A percentile compares a stretch with the other conserved stretches of the same genome.
These are phyloP conservation scores for Arthrobotrys sinensis DNA, from an alignment of 2,329 filamentous ascomycete species.

Conservation along the genomic window DNA sequence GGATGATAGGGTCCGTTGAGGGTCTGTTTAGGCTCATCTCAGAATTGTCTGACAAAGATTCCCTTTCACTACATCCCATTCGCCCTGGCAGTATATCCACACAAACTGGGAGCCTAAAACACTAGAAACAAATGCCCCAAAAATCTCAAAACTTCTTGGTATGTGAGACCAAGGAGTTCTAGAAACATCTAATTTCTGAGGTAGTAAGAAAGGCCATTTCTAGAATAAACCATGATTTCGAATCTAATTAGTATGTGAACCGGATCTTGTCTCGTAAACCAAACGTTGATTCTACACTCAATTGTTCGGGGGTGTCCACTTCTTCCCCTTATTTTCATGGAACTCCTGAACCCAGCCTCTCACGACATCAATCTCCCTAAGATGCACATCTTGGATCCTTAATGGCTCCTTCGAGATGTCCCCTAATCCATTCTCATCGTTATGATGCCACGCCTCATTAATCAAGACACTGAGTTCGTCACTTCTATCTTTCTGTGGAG, in stretches of 20 bases:
- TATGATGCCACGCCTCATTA: conserved; percentile 82
- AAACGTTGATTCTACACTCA: background rate
- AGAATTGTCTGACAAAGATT: too few relatives aligned
- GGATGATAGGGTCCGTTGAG: too few relatives aligned
- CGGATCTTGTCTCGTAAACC: conserved; percentile 5
- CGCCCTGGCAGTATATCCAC: too few relatives aligned
- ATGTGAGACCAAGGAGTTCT: too few relatives aligned
- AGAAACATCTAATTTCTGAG: too few relatives aligned
- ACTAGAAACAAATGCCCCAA: too few relatives aligned
- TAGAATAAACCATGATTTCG: background rate
- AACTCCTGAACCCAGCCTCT: conserved; percentile 45
- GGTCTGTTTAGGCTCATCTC: too few relatives aligned
- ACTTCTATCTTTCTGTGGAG: conserved; percentile 43
- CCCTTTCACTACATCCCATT: too few relatives aligned
- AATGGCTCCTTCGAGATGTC: conserved; percentile 55
- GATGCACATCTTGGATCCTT: conserved; percentile 50
- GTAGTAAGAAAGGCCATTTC: too few relatives aligned
- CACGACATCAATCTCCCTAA: conserved; percentile 40
- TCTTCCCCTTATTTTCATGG: conserved; percentile 28
- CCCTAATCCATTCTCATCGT: conserved; percentile 79
- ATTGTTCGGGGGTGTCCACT: conserved; percentile 16
- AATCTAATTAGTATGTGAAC: background rate
- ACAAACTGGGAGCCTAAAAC: too few relatives aligned
- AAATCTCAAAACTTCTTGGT: too few relatives aligned
- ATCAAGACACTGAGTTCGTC: conserved; percentile 73